Conservation (phyloP, 148 eudicot genomes). For the Dysphania ambrosioides region DNA sequence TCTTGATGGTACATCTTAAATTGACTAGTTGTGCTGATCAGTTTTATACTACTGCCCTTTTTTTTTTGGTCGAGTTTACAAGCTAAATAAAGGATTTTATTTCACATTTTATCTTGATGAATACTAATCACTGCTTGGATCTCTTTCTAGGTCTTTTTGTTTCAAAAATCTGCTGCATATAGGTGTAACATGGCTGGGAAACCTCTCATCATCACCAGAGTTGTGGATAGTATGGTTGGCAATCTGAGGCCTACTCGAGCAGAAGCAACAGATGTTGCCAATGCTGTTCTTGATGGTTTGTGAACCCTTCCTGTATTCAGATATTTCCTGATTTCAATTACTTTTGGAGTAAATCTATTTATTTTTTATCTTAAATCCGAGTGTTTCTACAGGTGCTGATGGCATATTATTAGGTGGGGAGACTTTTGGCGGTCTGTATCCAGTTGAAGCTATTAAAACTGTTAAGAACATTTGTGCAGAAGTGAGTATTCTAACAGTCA, state of each 20-base stretch:
- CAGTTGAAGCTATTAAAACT: slow-evolving; percentile 51
- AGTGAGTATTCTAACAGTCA: slow-evolving; percentile 32
- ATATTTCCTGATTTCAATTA: not conserved
- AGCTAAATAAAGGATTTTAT: not conserved
- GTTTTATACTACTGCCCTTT: not conserved
- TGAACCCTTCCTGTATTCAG: slow-evolving; percentile 12
- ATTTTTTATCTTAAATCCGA: not conserved
- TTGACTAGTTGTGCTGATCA: not conserved
- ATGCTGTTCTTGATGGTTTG: slow-evolving; percentile 70
- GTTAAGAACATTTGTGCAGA: slow-evolving; percentile 58
- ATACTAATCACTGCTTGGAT: slow-evolving; percentile 5
- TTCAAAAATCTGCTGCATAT: slow-evolving; percentile 52
- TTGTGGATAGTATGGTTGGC: slow-evolving; percentile 63
- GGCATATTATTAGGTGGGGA: slow-evolving; percentile 61
- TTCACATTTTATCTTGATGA: not conserved
- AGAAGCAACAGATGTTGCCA: slow-evolving; percentile 70
- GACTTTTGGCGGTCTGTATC: slow-evolving; percentile 55
- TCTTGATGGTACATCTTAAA: not conserved
- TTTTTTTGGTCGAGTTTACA: not conserved
- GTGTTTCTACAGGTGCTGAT: slow-evolving; percentile 45
- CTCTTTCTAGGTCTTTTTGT: slow-evolving; percentile 50
- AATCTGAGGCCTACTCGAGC: slow-evolving; percentile 71
- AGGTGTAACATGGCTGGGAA: slow-evolving; percentile 59
- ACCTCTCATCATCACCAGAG: slow-evolving; percentile 56
- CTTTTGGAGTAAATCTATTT: not conserved